Base-by-base conservation (phyloP, 2,329 filamentous ascomycete genomes). In the Aschersonia sp. region DNA sequence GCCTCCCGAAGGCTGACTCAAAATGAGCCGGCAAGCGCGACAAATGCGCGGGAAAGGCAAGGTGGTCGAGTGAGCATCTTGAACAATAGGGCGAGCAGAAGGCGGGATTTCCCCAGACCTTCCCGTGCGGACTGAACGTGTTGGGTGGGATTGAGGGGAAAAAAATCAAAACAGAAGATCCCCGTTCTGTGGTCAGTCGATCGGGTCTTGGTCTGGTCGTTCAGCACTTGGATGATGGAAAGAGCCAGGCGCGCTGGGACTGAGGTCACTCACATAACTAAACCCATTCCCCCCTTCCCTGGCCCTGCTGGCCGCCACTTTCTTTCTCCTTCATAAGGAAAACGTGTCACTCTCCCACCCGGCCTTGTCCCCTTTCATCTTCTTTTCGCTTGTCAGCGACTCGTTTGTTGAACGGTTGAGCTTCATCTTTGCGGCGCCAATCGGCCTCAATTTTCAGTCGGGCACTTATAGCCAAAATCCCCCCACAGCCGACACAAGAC, bases 241-340 rank as follows among this genome's bases (percentile, higher is more conserved):
- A 48, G 47, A 47, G 47, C 47, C 49, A 46, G 45, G 48, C 45
- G 46, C 44, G 35, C 45, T 48, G 49, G 46, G 46, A 47, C 49
- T 51, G 47, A 48, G 45, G 45, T 53, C 52, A 51, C 51, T 61
- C 62, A 61, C 61, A 63, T 63, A 64, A 60, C 60, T 63, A 58
- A 49, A 57, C 60, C 59, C 59, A 58, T 57, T 58, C 56, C 60
- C 62, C 61, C 60, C 56, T 59, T 48, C 58, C 56, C 54, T 55
- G 40, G 46, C 49, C 59, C 51, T 58, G 53, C 49, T 53, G 53
- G 51, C 56, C 56, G 53, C 49, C 47, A 48, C 49, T 43, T 38
- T 40, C 35, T 20, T 43, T 54, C 42, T 49, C 48, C 53, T 46
- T 30, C 48, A 48, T 29, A 7, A 9, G 2, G 3, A n/a, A 43